Conservation (phyloP, 202 grass and related monocot species). For the Carex sylvatica region DNA sequence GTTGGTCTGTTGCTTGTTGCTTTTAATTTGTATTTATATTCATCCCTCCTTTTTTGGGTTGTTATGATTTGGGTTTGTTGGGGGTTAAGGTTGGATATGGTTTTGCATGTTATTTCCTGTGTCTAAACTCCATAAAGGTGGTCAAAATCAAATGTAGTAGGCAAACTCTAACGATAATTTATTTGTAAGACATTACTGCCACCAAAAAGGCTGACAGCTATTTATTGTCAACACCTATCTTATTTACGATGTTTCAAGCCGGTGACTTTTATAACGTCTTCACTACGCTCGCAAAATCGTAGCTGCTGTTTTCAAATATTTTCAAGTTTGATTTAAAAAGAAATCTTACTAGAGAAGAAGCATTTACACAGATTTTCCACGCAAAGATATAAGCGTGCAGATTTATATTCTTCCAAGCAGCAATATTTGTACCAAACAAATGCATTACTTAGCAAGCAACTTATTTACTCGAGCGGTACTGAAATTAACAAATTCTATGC, state of each 20-base stretch:
- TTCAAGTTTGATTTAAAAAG: no score
- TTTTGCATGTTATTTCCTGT: not conserved
- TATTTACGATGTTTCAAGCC: no score
- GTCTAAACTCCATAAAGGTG: not conserved
- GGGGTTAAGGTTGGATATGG: conserved; percentile 17
- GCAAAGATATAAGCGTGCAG: conserved; percentile 23
- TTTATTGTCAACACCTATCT: not conserved
- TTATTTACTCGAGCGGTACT: not conserved
- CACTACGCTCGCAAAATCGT: no score
- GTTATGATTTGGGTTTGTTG: conserved; percentile 13
- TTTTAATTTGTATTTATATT: conserved; percentile 32
- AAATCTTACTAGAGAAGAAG: not conserved
- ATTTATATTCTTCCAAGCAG: conserved; percentile 64
- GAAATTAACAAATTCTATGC: not conserved
- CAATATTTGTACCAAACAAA: conserved; percentile 29
- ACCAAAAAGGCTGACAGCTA: not conserved
- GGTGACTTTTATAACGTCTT: no score
- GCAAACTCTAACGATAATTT: conserved; percentile 6
- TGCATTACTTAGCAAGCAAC: not conserved
- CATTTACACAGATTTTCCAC: not conserved
- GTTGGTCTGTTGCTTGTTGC: conserved; percentile 5
- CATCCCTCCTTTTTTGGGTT: conserved; percentile 22
- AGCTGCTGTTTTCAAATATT: not conserved
- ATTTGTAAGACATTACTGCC: not conserved
- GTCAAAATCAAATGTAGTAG: conserved; percentile 9